These are phyloP conservation scores for Termitomyces sp. DNA, from an alignment of 768 basidiomycete genomes.

Conservation along the genomic window DNA sequence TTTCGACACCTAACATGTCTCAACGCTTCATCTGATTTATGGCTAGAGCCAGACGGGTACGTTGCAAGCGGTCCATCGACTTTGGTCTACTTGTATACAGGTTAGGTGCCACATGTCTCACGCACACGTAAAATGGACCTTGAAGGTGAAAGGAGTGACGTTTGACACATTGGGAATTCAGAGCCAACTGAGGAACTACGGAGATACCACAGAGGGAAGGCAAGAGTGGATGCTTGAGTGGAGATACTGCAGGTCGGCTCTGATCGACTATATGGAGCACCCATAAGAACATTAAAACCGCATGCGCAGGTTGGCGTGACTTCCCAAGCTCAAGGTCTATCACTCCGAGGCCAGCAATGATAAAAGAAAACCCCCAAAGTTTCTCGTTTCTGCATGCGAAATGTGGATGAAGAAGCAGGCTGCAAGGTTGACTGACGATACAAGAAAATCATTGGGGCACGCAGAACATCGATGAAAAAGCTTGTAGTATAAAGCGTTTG, in stretches of 20 bases:
- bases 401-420: background rate
- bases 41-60: background rate
- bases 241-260: background rate
- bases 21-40: background rate
- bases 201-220: background rate
- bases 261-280: background rate
- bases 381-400: background rate
- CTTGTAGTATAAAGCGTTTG: background rate
- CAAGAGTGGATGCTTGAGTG: background rate
- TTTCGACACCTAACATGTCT: background rate
- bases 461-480: too few species aligned
- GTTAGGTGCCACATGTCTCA: background rate
- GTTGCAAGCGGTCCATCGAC: background rate
- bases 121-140: background rate
- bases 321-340: background rate
- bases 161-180: background rate
- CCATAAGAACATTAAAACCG: background rate
- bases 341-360: background rate
- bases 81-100: background rate
- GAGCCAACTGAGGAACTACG: background rate
- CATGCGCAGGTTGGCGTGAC: background rate
- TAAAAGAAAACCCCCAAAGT: background rate
- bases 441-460: too few species aligned
- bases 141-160: background rate
- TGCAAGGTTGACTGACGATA: background rate